Evolutionary conservation across 768 basidiomycete species (phyloP).

Genomic region (Lyophyllum shimeji): DNA sequence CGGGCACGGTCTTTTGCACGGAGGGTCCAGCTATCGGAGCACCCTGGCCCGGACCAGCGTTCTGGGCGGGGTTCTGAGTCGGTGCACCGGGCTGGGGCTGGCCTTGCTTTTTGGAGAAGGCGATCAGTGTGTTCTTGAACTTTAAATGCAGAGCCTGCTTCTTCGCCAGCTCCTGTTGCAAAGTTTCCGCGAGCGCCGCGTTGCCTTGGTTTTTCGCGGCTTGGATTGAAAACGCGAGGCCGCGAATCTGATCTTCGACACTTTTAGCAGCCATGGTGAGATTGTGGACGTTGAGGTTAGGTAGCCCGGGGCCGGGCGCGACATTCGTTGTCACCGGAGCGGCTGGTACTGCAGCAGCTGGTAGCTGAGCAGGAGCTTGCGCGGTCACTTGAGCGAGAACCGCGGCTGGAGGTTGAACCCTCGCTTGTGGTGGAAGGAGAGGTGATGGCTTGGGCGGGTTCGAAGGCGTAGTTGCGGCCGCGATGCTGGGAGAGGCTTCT

Average conservation of each 20-base stretch:
- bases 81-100: neutral
- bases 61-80: slow-evolving; percentile 5
- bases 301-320: neutral
- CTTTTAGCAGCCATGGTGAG: neutral
- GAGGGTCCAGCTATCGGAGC: neutral
- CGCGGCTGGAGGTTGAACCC: slow-evolving; percentile 19
- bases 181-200: neutral
- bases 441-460: slow-evolving; percentile 22
- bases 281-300: neutral
- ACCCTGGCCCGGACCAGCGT: neutral
- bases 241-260: slow-evolving; percentile 9
- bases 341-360: neutral
- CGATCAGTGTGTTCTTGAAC: slow-evolving; percentile 3
- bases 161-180: slow-evolving; percentile 14
- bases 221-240: slow-evolving; percentile 6
- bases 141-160: slow-evolving; percentile 6
- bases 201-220: slow-evolving; percentile 11
- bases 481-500: slow-evolving; percentile 22
- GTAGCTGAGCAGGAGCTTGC: slow-evolving; percentile 4
- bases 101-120: neutral
- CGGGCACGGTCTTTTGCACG: neutral
- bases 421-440: slow-evolving; percentile 17
- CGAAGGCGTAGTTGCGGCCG: slow-evolving; percentile 21
- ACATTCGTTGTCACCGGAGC: slow-evolving; percentile 1
- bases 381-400: slow-evolving; percentile 18